Evolutionary conservation across 2,329 filamentous ascomycete species (phyloP).

Genomic region (Calonectria naviculata): DNA sequence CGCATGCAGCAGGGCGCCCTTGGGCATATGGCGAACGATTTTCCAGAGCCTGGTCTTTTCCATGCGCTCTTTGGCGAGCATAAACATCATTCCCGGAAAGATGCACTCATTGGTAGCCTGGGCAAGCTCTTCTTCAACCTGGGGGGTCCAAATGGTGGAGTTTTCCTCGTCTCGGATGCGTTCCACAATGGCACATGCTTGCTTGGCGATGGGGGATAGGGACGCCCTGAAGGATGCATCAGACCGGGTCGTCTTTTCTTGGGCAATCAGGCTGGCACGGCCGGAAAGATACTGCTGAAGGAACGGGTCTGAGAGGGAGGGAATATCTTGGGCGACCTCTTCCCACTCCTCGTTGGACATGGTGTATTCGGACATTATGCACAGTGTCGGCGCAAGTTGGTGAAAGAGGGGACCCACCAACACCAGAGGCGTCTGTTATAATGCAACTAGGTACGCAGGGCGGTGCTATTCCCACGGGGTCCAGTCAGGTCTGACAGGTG

Average conservation of each 20-base stretch:
- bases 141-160: conserved; percentile 78
- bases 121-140: conserved; percentile 77
- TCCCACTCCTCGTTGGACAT: conserved; percentile 69
- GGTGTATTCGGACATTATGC: conserved; percentile 44
- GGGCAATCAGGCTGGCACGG: conserved; percentile 77
- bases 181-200: conserved; percentile 83
- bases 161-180: conserved; percentile 84
- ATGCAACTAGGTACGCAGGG: too few species aligned
- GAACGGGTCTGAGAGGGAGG: conserved; percentile 74
- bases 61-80: conserved; percentile 85
- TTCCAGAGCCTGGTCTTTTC: conserved; percentile 87
- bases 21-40: conserved; percentile 88
- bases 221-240: conserved; percentile 77
- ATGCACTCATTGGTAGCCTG: conserved; percentile 71
- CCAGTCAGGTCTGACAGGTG: neutral
- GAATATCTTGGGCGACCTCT: conserved; percentile 67
- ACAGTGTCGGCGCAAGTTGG: neutral
- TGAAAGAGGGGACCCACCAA: neutral
- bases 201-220: conserved; percentile 81
- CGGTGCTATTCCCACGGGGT: neutral
- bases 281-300: conserved; percentile 85
- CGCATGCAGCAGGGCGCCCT: conserved; percentile 86
- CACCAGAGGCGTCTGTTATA: neutral
- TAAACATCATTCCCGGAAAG: conserved; percentile 95
- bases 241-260: conserved; percentile 86